Evolutionary conservation across 139 green algal genomes (phyloP), one percentile per base, ranked within the genome.

Genomic region (Desmodesmus armatus): DNA sequence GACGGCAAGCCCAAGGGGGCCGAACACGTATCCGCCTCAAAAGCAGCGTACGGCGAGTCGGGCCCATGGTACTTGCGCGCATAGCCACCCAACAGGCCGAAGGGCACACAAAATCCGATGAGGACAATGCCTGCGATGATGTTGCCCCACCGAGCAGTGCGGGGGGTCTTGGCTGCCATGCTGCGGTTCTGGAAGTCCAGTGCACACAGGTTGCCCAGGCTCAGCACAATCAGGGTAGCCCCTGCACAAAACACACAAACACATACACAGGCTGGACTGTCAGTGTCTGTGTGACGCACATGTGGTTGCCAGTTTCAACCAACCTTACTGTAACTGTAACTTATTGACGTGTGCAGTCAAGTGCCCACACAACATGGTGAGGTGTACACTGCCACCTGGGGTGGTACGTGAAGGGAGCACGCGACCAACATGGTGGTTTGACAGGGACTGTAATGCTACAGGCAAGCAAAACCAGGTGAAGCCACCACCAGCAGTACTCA

Each of bases 131-230:
- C 88, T 7, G 82, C 82, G 7, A 90, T 83, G 40, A 90, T 74
- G 78, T 84, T 86, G 33, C 53, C 82, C 51, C 84, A 70, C 37
- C 69, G 77, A 3, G 88, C 88, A 3, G 69, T 58, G 33, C 60
- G 43, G 27, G 88, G 69, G 27, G 53, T 82, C 81, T 88, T 88
- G 40, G 86, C 78, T 5, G 88, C 85, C 80, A 92, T 85, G 82
- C 70, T 83, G 37, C 88, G 82, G 5, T 85, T 66, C 70, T 89
- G 85, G 82, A 89, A 92, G 78, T 92, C 89, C 3, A 92, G 78
- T 13, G 86, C 89, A 43, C 80, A 87, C 15, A 92, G 66, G 71
- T 92, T 92, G 53, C 89, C 89, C 17, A 92, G 58, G 29, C 82
- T 58, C 33, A 92, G 67, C 47, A 82, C 74, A 39, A 92, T 71